These are phyloP conservation scores for Tuber microsphaerosporum DNA, from an alignment of 495 filamentous ascomycete species.

Conservation along the genomic window DNA sequence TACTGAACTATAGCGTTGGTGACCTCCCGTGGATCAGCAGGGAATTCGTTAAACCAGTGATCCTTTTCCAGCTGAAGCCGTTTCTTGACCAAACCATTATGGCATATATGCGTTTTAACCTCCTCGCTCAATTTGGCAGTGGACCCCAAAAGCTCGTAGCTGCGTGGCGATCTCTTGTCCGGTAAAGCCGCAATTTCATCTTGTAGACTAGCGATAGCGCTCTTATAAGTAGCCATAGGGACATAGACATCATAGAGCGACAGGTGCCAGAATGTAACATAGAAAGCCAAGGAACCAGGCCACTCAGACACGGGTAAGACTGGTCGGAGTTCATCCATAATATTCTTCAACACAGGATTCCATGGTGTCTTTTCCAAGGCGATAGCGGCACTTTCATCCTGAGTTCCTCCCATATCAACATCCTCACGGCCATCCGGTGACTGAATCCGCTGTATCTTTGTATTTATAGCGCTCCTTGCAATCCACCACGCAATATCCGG, in stretches of 20 bases:
- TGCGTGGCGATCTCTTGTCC: slow-evolving; percentile 59
- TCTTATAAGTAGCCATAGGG: slow-evolving; percentile 63
- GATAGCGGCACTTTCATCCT: slow-evolving; percentile 28
- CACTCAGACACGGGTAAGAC: slow-evolving; percentile 58
- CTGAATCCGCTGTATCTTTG: slow-evolving; percentile 46
- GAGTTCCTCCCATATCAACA: slow-evolving; percentile 45
- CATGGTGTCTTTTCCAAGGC: slow-evolving; percentile 49
- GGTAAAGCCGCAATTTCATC: slow-evolving; percentile 56
- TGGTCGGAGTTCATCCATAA: slow-evolving; percentile 61
- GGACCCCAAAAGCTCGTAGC: slow-evolving; percentile 54
- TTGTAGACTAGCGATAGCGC: slow-evolving; percentile 58
- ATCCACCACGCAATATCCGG: slow-evolving; percentile 84
- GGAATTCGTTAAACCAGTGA: slow-evolving; percentile 62
- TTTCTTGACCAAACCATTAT: slow-evolving; percentile 56
- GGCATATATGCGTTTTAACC: slow-evolving; percentile 58
- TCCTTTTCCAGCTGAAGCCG: slow-evolving; percentile 70
- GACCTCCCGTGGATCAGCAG: slow-evolving; percentile 59
- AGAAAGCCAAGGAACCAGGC: slow-evolving; percentile 65
- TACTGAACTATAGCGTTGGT: slow-evolving; percentile 74
- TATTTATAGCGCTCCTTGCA: slow-evolving; percentile 59
- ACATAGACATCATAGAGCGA: slow-evolving; percentile 71
- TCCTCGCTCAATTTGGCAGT: slow-evolving; percentile 62
- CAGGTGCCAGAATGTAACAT: slow-evolving; percentile 88
- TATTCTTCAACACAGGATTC: slow-evolving; percentile 66
- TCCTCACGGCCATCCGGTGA: slow-evolving; percentile 42